phyloP scores from a whole-genome alignment of 2,329 filamentous ascomycete genomes.

The Emmonsiellopsis sp. region DNA sequence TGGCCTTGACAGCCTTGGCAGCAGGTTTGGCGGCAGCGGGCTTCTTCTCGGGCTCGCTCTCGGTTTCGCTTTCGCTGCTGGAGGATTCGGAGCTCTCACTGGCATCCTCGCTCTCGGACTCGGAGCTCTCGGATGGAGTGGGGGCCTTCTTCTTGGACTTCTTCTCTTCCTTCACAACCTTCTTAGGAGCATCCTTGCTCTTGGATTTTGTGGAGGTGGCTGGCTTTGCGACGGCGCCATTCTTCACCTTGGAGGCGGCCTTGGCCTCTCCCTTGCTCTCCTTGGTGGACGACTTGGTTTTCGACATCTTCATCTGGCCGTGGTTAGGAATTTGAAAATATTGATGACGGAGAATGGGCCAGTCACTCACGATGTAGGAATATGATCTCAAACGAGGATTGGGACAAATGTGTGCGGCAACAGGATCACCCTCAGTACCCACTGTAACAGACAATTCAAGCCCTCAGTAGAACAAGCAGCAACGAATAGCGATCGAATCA shows the following conservation, averaged over 20 bases:
- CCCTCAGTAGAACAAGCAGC: constrained; percentile 4
- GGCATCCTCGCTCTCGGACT: constrained; percentile 26
- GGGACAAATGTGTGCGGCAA: constrained; percentile 1
- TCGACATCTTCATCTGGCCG: constrained; percentile 32
- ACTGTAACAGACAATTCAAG: constrained; percentile 2
- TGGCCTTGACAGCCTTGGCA: constrained; percentile 20
- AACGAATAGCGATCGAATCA: background rate
- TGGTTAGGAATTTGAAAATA: constrained; percentile 10
- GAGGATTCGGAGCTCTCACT: constrained; percentile 22
- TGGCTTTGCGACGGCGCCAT: constrained; percentile 35
- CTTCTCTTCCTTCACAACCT: constrained; percentile 19
- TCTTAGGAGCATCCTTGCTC: constrained; percentile 23
- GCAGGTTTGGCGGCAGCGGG: constrained; percentile 13
- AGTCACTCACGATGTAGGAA: background rate
- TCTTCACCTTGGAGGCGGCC: constrained; percentile 39
- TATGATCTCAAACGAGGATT: background rate
- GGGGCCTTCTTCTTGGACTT: constrained; percentile 34
- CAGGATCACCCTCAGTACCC: constrained; percentile 2
- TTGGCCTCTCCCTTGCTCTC: constrained; percentile 28
- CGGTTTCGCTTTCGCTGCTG: constrained; percentile 24
- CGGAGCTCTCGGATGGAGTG: constrained; percentile 27
- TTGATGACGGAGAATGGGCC: too few species aligned
- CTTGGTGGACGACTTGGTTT: constrained; percentile 24
- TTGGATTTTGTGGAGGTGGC: constrained; percentile 30
- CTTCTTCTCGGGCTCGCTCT: constrained; percentile 22